These are phyloP conservation scores for Physcomitrellopsis africana DNA, from an alignment of 225 moss, liverwort and hornwort species.

Conservation along the genomic window DNA sequence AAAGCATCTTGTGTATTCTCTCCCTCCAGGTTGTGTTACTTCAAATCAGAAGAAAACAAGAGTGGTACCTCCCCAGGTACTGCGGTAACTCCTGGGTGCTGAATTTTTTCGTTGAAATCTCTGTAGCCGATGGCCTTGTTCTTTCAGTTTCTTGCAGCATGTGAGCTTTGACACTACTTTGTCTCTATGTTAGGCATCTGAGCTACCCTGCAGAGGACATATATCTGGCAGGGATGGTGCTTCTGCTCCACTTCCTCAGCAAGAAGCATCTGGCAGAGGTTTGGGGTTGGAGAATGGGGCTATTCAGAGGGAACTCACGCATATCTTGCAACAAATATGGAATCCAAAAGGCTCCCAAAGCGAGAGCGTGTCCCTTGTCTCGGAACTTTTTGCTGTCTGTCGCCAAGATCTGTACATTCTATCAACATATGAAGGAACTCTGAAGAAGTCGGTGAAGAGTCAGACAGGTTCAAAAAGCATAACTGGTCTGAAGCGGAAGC, in stretches of 20 bases:
- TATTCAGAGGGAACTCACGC: slow-evolving; percentile 58
- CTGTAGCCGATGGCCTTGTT: slow-evolving; percentile 3
- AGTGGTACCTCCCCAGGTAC: slow-evolving; percentile 46
- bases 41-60: slow-evolving; percentile 36
- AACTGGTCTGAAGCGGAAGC: slow-evolving; percentile 51
- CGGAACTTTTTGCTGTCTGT: slow-evolving; percentile 78
- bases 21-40: slow-evolving; percentile 48
- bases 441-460: slow-evolving; percentile 30
- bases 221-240: slow-evolving; percentile 35
- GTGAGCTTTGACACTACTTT: slow-evolving; percentile 27
- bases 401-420: slow-evolving; percentile 76
- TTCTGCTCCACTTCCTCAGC: slow-evolving; percentile 25
- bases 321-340: slow-evolving; percentile 80
- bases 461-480: slow-evolving; percentile 31
- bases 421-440: slow-evolving; percentile 57
- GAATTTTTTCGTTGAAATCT: background rate
- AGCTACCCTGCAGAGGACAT: slow-evolving; percentile 39
- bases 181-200: slow-evolving; percentile 55
- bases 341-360: slow-evolving; percentile 56
- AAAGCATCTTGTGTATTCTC: slow-evolving; percentile 12
- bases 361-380: slow-evolving; percentile 59
- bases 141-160: background rate
- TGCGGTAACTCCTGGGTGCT: slow-evolving; percentile 19
- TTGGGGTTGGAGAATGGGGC: slow-evolving; percentile 40
- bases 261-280: slow-evolving; percentile 30